Evolutionary conservation across 2,329 filamentous ascomycete species (phyloP).

Genomic region (Aureobasidium sp.): DNA sequence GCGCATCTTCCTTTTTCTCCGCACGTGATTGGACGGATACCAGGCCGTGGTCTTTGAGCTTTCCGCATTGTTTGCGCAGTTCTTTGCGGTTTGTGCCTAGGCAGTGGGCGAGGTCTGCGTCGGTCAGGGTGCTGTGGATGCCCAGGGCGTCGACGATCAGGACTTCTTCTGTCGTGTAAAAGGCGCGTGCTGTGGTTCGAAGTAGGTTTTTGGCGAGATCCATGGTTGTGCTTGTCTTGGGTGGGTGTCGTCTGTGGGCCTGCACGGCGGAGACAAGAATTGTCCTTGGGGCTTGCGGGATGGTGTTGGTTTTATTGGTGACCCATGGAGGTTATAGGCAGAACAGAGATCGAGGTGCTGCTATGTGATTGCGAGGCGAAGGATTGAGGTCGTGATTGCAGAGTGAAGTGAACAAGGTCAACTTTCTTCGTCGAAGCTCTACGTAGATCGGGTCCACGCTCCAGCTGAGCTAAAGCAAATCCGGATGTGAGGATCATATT

Average conservation of each 20-base stretch:
- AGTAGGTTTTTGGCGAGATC: constrained; percentile 71
- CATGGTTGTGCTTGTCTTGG: constrained; percentile 27
- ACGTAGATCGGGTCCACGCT: not conserved
- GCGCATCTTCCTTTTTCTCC: constrained; percentile 30
- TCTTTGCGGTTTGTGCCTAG: constrained; percentile 89
- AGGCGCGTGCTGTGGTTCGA: constrained; percentile 76
- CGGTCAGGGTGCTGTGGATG: constrained; percentile 66
- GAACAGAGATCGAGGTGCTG: no score
- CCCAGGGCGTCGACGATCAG: constrained; percentile 74
- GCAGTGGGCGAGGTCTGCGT: constrained; percentile 79
- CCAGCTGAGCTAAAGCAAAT: not conserved
- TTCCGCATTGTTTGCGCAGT: constrained; percentile 80
- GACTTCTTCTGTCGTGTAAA: constrained; percentile 79
- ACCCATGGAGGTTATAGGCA: no score
- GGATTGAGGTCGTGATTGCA: not conserved
- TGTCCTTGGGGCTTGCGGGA: not conserved
- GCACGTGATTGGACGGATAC: constrained; percentile 62
- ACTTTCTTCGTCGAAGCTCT: constrained; percentile 3
- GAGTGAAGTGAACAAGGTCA: not conserved
- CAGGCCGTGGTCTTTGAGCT: constrained; percentile 78
- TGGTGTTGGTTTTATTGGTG: not conserved
- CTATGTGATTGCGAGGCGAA: no score
- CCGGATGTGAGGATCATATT: not conserved
- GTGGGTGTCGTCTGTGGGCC: not conserved
- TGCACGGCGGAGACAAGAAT: not conserved